A percentile compares a stretch with the other conserved stretches of the same genome.
phyloP scores from a whole-genome alignment of 768 basidiomycete species.

The Gloeophyllum trabeum region DNA sequence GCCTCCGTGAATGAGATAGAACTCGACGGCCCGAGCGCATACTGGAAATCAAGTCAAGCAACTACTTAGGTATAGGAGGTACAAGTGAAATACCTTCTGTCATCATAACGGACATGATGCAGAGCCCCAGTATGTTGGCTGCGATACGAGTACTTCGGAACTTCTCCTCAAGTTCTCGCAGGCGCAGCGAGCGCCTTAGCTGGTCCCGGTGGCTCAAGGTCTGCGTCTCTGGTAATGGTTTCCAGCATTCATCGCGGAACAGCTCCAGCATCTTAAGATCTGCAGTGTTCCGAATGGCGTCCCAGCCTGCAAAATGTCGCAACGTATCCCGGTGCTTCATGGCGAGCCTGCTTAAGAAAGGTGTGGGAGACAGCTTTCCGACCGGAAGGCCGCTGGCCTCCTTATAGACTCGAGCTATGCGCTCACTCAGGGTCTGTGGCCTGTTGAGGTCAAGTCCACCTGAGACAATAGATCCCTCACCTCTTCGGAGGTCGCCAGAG shows the following conservation, averaged over 20 bases:
- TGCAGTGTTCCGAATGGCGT: no score
- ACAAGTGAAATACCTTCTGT: neutral
- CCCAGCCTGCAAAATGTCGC: no score
- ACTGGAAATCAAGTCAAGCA: neutral
- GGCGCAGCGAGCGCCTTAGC: no score
- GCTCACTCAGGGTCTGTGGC: no score
- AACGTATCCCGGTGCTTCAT: neutral
- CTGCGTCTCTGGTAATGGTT: no score
- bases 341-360: neutral
- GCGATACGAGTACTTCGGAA: neutral
- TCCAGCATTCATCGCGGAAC: no score
- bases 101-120: neutral
- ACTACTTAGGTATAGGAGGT: neutral
- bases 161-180: neutral
- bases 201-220: no score
- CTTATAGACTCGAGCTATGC: neutral
- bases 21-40: neutral
- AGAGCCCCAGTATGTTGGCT: neutral
- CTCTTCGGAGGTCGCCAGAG: neutral
- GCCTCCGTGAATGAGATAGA: neutral
- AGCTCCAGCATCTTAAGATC: no score
- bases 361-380: no score
- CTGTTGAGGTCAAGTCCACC: no score
- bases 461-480: neutral
- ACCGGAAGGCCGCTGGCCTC: no score